Base-by-base conservation (phyloP, 305 asterid genomes). In the Fraxinus baroniana region DNA sequence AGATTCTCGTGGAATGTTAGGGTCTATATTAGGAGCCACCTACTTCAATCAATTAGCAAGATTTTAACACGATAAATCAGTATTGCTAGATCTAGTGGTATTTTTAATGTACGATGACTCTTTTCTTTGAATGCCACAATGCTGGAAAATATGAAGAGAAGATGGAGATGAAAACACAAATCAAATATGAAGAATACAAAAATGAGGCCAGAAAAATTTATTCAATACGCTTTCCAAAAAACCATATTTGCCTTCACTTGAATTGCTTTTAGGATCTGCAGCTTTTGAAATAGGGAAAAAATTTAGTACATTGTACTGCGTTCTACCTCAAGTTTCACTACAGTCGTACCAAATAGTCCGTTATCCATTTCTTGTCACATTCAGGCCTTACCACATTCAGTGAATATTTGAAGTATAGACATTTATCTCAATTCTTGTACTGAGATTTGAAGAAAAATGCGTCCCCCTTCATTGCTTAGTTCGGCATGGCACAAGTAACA, bases 191-290 rank as follows among this genome's bases (percentile, higher is more conserved):
- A 39, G 46, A 7, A 10, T 41, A 9, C 52, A 41, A 41, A 41
- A 41, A 41, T 41, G 52, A 41, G 52, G 52, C 52, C 52, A 2
- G 15, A 41, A 41, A 41, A 0, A 41, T 41, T 12, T 39, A 39
- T 39, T 39, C 46, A 39, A 39, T 39, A 39, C 13, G 52, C 52
- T 41, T 41, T 41, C 17, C 52, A 10, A 9, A 41, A 41, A 41
- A 7, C 4, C 4, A 41, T 41, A 41, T 41, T 41, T 41, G 52
- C 52, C 13, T 41, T 41, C 52, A 10, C 52, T 41, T 13, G 4
- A 41, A 41, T 41, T 41, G 52, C 52, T 41, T 41, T 41, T 93
- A 73, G 98, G 98, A 87, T 95, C 98, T 93, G 92, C 92, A 85
- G 76, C 49, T 75, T 83, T 80, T 41, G 64, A 46, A 46, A 46